phyloP scores from a whole-genome alignment of 2,329 filamentous ascomycete species.

The Neopestalotiopsis clavispora region DNA sequence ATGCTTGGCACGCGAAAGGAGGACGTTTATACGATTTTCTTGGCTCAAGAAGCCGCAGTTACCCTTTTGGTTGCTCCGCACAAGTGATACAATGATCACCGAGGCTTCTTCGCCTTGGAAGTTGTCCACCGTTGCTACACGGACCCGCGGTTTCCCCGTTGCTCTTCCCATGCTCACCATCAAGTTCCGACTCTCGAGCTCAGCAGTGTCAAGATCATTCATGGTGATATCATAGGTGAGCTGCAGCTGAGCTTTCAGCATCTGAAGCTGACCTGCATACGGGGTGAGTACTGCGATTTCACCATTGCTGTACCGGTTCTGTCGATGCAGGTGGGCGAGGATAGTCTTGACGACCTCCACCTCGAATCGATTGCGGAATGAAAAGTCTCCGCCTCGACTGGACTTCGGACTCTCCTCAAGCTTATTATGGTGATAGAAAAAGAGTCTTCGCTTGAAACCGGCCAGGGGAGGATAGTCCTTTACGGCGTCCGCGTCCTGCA shows the following conservation, averaged over 20 bases:
- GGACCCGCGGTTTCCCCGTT: constrained; percentile 51
- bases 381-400: constrained; percentile 38
- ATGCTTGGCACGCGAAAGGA: constrained; percentile 69
- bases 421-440: constrained; percentile 52
- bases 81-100: constrained; percentile 71
- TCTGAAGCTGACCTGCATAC: constrained; percentile 62
- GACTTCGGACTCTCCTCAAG: constrained; percentile 27
- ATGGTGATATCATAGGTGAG: constrained; percentile 48
- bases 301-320: constrained; percentile 61
- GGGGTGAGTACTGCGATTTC: constrained; percentile 76
- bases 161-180: constrained; percentile 18
- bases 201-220: constrained; percentile 47
- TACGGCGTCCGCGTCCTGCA: constrained; percentile 50
- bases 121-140: constrained; percentile 72
- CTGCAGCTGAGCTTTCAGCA: constrained; percentile 68
- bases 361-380: constrained; percentile 63
- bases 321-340: constrained; percentile 67
- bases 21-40: constrained; percentile 71
- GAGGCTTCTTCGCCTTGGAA: constrained; percentile 80
- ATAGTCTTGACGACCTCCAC: constrained; percentile 66
- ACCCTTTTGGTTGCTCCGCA: constrained; percentile 66
- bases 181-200: constrained; percentile 35
- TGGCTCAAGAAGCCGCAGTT: constrained; percentile 71
- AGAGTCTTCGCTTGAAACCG: constrained; percentile 54
- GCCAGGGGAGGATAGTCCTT: constrained; percentile 46